Evolutionary conservation across 116 monocot genomes (phyloP), one percentile per base, ranked within the genome.

Genomic region (Cymodocea nodosa): DNA sequence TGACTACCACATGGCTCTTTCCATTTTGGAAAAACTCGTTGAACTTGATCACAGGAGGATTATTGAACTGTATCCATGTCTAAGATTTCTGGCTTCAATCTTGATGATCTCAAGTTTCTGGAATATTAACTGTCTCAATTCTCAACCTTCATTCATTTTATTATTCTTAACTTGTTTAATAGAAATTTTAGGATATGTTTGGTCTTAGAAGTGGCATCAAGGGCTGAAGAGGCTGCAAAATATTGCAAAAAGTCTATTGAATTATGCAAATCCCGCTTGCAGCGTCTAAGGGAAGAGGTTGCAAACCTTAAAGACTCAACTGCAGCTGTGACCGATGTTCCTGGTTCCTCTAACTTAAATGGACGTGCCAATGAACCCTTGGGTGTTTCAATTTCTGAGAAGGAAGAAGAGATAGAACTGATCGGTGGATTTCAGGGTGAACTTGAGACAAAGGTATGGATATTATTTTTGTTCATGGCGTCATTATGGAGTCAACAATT

Each of bases 151-250:
- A 67, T 54, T 53, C 8, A 13, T 58, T 56, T 71, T 7, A 30
- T 12, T 70, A 23, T 49, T 67, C 79, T 82, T 83, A 76, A 80
- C 70, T 53, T 35, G 74, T 17, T 8, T 23, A 20, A 58, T 63
- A 90, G 87, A 78, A 97, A 90, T 77, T 97, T 97, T 61, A 76
- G 90, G 73, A 71, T 90, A 74, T 85, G 91, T 59, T 68, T 97
- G 71, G 87, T 85, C 1, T 69, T 90, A 40, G 95, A 97, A 53
- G 56, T 85, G 62, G 85, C 73, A 6, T 77, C 76, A 44, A 97
- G 71, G 68, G 60, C 78, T 74, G 67, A 75, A 73, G 95, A 97
- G 35, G 87, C 90, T 49, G 74, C 85, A 30, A 76, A 83, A 7
- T 97, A 90, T 61, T 97, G 95, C 71, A 66, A 72, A 51, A 90